Conservation (phyloP, 116 monocot genomes). For the Iris pallida region DNA sequence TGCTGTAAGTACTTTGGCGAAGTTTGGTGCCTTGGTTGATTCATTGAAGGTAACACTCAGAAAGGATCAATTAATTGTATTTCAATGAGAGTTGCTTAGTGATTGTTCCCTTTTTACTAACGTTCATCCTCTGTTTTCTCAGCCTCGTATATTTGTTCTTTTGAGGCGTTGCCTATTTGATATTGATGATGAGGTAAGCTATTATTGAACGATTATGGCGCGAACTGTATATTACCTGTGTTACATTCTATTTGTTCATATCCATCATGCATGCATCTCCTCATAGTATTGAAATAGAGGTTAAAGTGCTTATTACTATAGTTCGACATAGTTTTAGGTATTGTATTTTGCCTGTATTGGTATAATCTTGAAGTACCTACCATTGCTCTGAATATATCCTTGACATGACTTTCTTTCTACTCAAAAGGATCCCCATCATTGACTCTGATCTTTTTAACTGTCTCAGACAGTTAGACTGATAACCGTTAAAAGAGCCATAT, state of each 20-base stretch:
- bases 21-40: constrained; percentile 92
- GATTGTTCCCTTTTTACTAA: constrained; percentile 5
- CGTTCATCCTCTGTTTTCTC: constrained; percentile 21
- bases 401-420: background rate
- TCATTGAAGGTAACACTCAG: constrained; percentile 65
- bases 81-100: background rate
- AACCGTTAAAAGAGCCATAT: background rate
- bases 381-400: background rate
- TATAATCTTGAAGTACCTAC: background rate
- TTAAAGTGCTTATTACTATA: background rate
- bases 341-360: background rate
- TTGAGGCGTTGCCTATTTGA: constrained; percentile 93
- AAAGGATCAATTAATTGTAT: background rate
- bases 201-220: background rate
- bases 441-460: background rate
- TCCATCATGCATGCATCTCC: background rate
- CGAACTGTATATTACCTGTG: background rate
- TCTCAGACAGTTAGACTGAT: background rate
- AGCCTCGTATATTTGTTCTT: constrained; percentile 98
- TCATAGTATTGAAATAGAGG: background rate
- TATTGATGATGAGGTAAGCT: constrained; percentile 91
- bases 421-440: background rate
- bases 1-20: constrained; percentile 98
- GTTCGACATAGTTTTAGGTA: background rate
- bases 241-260: background rate